Percentiles rank a stretch among this genome's conserved stretches.
phyloP scores from a whole-genome alignment of 2,329 filamentous ascomycete species.

The Phaeosphaeriaceae sp. region DNA sequence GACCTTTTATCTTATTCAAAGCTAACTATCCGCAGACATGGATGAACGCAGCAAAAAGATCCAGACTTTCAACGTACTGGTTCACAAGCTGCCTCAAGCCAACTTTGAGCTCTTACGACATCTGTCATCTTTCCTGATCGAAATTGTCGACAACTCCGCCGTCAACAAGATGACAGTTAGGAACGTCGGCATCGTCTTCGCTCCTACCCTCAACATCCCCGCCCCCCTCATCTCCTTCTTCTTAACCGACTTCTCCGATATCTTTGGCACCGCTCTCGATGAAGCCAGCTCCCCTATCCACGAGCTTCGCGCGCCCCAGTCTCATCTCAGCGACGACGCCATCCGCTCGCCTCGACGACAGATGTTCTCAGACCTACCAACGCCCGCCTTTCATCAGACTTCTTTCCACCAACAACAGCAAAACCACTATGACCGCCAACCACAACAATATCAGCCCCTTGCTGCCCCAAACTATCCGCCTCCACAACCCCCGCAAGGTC shows the following conservation, averaged over 20 bases:
- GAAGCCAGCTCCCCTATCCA: conserved; percentile 54
- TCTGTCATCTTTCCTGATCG: conserved; percentile 85
- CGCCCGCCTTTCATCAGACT: conserved; percentile 67
- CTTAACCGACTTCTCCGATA: conserved; percentile 84
- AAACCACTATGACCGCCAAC: conserved; percentile 33
- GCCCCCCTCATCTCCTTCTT: conserved; percentile 94
- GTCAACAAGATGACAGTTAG: conserved; percentile 98
- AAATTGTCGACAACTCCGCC: conserved; percentile 88
- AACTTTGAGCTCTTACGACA: conserved; percentile 86
- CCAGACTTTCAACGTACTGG: conserved; percentile 74
- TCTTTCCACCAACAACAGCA: conserved; percentile 50
- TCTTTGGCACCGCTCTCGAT: conserved; percentile 78
- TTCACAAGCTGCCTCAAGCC: conserved; percentile 77
- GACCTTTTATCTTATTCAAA: neutral
- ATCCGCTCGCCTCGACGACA: conserved; percentile 70
- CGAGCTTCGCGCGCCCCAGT: conserved; percentile 53
- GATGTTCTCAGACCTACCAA: conserved; percentile 71
- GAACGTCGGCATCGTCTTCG: conserved; percentile 97
- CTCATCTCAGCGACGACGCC: conserved; percentile 60
- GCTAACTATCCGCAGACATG: conserved; percentile 64
- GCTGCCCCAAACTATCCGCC: conserved; percentile 32
- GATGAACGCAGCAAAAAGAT: conserved; percentile 78
- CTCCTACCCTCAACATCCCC: conserved; percentile 94
- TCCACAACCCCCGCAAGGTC: conserved; percentile 32
- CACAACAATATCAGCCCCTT: conserved; percentile 28